phyloP scores from a whole-genome alignment of 352 stramenopile genomes.

The Aphanomyces astaci region DNA sequence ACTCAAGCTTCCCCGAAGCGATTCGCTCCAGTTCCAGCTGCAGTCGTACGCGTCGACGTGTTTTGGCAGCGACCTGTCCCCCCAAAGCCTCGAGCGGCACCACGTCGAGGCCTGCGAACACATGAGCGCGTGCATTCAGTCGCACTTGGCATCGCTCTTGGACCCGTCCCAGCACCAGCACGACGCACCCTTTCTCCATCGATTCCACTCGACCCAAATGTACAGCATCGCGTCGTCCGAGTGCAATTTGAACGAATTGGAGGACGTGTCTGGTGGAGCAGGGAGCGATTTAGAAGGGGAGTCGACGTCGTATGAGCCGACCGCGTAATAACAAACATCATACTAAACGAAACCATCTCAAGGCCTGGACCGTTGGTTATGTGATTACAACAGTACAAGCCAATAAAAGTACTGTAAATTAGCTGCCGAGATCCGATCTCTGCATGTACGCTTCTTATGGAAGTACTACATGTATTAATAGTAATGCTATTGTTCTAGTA shows the following conservation, averaged over 20 bases:
- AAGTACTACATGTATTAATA: too few relatives aligned
- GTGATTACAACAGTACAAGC: too few relatives aligned
- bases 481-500: too few relatives aligned
- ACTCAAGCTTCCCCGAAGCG: constrained; percentile 62
- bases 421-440: too few relatives aligned
- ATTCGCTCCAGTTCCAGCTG: constrained; percentile 64
- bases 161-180: not conserved
- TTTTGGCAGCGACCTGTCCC: constrained; percentile 55
- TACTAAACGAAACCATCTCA: not conserved
- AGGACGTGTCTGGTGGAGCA: not conserved
- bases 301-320: constrained; percentile 1
- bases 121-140: constrained; percentile 53
- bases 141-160: constrained; percentile 57
- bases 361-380: too few relatives aligned
- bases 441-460: too few relatives aligned
- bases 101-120: constrained; percentile 50
- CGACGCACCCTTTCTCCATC: constrained; percentile 24
- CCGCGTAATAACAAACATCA: too few relatives aligned
- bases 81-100: constrained; percentile 56
- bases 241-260: not conserved
- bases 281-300: constrained; percentile 15
- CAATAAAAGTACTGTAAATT: too few relatives aligned
- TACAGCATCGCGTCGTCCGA: constrained; percentile 53
- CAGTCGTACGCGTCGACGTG: constrained; percentile 40
- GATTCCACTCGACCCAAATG: constrained; percentile 77